Evolutionary conservation across 371 early-diverging fungal genomes (phyloP), one percentile per base, ranked within the genome.

Genomic region (Rhizopus arrhizus): DNA sequence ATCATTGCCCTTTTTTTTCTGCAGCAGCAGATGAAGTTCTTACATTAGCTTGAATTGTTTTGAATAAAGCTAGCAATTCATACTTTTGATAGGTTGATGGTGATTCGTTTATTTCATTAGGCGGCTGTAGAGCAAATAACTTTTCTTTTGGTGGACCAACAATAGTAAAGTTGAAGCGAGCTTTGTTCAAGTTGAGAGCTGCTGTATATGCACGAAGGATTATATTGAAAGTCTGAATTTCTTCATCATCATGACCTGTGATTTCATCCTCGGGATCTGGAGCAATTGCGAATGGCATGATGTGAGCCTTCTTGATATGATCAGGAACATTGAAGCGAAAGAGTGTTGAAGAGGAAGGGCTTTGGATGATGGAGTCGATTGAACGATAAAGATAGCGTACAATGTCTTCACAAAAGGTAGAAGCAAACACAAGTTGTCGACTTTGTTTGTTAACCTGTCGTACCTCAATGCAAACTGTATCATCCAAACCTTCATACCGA

Each of bases 171-270:
- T 64, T 45, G 40, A 68, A 68, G 4, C 79, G 63, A 2, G 63
- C 50, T 31, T 75, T 75, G 65, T 78, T 75, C 49, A 78, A 38
- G 46, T 75, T 75, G 50, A 78, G 63, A 2, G 79, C 65, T 3
- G 79, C 79, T 34, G 74, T 68, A 50, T 73, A 73, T 0, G 79
- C 75, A 34, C 70, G 65, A 7, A 78, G 33, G 0, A 68, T 55
- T 2, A 62, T 47, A 55, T 65, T 62, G 43, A 74, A 67, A 1
- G 58, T 41, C 12, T 60, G 47, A 3, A 41, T 16, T 35, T 65
- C 55, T 22, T 58, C 48, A 54, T 59, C 58, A 32, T 49, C 51
- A 2, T 50, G 49, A 3, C 58, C 66, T 1, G 47, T 35, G n/a
- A 64, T n/a, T n/a, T 65, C 53, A 33, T 61, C 66, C 8, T 65